A percentile compares a stretch with the other conserved stretches of the same genome.
Conservation (phyloP, 2,329 filamentous ascomycete species). For the Fusarium subglutinans region DNA sequence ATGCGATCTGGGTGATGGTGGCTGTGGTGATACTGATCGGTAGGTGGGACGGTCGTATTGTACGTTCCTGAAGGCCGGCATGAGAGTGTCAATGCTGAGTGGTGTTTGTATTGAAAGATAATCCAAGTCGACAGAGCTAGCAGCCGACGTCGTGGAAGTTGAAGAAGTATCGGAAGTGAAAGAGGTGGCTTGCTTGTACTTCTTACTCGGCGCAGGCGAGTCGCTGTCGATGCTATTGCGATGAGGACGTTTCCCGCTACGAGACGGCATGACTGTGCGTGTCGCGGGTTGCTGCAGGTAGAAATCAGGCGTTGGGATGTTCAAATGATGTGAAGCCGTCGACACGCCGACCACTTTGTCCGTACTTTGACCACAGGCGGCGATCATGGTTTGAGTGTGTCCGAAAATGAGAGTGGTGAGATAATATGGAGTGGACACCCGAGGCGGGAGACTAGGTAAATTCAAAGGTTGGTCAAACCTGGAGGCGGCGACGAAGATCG, state of each 20-base stretch:
- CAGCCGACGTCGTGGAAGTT: constrained; percentile 25
- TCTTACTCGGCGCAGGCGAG: constrained; percentile 39
- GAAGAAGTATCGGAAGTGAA: constrained; percentile 37
- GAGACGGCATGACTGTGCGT: constrained; percentile 27
- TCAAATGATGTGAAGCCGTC: constrained; percentile 16
- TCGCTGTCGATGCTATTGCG: constrained; percentile 30
- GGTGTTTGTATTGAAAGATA: constrained; percentile 19
- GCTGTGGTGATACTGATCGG: constrained; percentile 40
- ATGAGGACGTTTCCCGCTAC: constrained; percentile 37
- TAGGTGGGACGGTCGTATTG: constrained; percentile 33
- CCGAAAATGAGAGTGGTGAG: neutral
- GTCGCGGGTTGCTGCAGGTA: constrained; percentile 18
- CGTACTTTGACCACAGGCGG: constrained; percentile 18
- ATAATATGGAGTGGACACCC: neutral
- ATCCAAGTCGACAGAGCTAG: constrained; percentile 27
- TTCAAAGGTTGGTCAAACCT: neutral
- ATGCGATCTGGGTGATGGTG: constrained; percentile 39
- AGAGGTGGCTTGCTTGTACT: constrained; percentile 40
- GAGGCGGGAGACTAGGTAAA: neutral
- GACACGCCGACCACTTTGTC: constrained; percentile 21
- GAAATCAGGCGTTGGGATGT: constrained; percentile 11
- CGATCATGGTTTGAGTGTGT: constrained; percentile 11
- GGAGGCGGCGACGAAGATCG: neutral
- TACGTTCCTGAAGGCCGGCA: constrained; percentile 37
- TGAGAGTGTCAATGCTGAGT: constrained; percentile 27